Base-by-base conservation (phyloP, 371 early-diverging fungal species). In the Mucor circinelloides region DNA sequence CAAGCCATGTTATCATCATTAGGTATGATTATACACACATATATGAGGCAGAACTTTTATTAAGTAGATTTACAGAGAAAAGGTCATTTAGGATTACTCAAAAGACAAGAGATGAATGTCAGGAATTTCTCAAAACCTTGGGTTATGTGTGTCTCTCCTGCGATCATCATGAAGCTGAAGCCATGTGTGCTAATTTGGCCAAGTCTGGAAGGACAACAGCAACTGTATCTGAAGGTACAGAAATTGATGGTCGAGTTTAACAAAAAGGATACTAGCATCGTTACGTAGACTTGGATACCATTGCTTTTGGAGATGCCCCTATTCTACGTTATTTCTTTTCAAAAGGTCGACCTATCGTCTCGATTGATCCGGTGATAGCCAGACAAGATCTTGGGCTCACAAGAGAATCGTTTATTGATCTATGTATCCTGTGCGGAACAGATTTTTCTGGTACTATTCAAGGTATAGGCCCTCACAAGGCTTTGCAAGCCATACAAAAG, bases 391-490 rank as follows among this genome's bases (percentile, higher is more conserved):
- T 93, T 15, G 81, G 80, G 0, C 52, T 93, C n/a, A 81, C 75
- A 6, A 69, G 79, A 38, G 76, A 77, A 9, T 76, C 84, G 12
- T 93, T 91, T 69, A 66, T 90, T 4, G 93, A 93, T 68, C 25
- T 93, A 58, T 91, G 93, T 62, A 93, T 93, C 44, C 69, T 93
- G n/a, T 93, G 92, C 63, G 93, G 93, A 7, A 92, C 93, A 0
- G 93, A 93, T 58, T 93, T 91, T 71, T 86, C 89, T 23, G 74
- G 71, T 2, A 91, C 87, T 0, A 81, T 93, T 3, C 81, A 80
- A 42, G 84, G 87, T 3, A 83, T 93, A 19, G 93, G 91, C 0
- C 87, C 90, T 8, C 72, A 84, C 15, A 82, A 78, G 8, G 93
- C 92, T 0, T 72, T 83, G 2, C 67, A 79, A 13, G 71, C 87